Evolutionary conservation across 805 yeast species (phyloP), one percentile per base, ranked within the genome.

Genomic region (Cyberlindnera maritima): DNA sequence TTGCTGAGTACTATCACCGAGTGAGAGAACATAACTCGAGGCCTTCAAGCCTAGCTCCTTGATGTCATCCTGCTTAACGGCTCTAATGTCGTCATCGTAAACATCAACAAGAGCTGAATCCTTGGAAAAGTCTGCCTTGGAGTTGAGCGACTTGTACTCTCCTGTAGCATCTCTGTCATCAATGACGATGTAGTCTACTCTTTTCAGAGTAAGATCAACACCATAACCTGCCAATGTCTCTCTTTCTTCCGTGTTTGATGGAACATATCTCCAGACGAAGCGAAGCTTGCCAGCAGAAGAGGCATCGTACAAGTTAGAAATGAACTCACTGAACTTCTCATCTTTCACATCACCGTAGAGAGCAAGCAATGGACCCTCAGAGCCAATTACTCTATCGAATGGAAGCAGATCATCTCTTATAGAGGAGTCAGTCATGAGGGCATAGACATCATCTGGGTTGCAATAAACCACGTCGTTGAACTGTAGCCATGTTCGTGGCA

Each of bases 221-320:
- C 90, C 94, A 62, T 80, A 88, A 0, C 92, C 94, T 10, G 73
- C 55, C 8, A 81, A 53, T 0, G 44, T 14, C 37, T 71, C 76
- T 12, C 46, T 45, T 14, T 62, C 56, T 13, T 17, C 47, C 1
- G 14, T 37, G 14, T 28, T 55, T 23, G 50, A 48, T 0, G 85
- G 83, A 12, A 79, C 71, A 56, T 89, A 83, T 55, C 97, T 76
- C 85, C 95, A 79, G 2, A 83, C 77, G 61, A 88, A 85, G 41
- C 86, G 74, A 23, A 90, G 60, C 58, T 87, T 86, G 0, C 87
- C 92, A 2, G 71, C 62, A 14, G 67, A 58, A 0, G 96, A 84
- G 47, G 82, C 80, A 33, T 77, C 75, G 48, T 71, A 74, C 43
- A 92, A 64, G 47, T 80, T 76, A 13, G 70, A 61, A 56, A 88